Evolutionary conservation across 2,329 filamentous ascomycete species (phyloP).

Genomic region (Monilinia fructicola): DNA sequence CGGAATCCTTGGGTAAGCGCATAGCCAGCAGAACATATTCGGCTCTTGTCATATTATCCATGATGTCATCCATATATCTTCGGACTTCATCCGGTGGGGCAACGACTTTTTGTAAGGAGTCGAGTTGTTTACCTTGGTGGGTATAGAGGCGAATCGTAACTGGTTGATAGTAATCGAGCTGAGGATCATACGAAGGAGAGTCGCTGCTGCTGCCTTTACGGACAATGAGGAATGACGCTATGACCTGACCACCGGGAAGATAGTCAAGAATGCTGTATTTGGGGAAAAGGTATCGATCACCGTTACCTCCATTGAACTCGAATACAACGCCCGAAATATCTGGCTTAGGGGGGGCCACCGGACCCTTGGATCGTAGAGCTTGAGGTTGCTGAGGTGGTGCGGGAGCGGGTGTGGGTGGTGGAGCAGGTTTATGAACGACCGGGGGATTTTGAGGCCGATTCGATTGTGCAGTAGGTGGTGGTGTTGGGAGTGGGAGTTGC

Average conservation of each 20-base stretch:
- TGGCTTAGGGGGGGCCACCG: constrained; percentile 53
- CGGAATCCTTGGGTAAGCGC: constrained; percentile 54
- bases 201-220: constrained; percentile 68
- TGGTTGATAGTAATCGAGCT: constrained; percentile 73
- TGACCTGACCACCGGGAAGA: constrained; percentile 58
- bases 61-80: constrained; percentile 68
- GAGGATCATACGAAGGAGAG: constrained; percentile 58
- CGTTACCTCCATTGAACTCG: constrained; percentile 65
- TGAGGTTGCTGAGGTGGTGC: constrained; percentile 46
- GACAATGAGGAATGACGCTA: constrained; percentile 76
- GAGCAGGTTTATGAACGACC: constrained; percentile 22
- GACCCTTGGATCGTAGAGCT: constrained; percentile 60
- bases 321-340: constrained; percentile 68
- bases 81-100: constrained; percentile 62
- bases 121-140: constrained; percentile 55
- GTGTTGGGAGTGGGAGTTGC: constrained; percentile 28
- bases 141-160: constrained; percentile 63
- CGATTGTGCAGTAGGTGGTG: constrained; percentile 19
- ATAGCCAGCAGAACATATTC: constrained; percentile 68
- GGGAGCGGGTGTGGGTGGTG: constrained; percentile 32
- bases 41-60: constrained; percentile 67
- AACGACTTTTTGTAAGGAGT: constrained; percentile 60
- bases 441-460: constrained; percentile 28
- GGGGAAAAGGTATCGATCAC: constrained; percentile 76
- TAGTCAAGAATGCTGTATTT: constrained; percentile 76